Conservation (phyloP, 176 grass and related monocot genomes). For the Musa acuminata region DNA sequence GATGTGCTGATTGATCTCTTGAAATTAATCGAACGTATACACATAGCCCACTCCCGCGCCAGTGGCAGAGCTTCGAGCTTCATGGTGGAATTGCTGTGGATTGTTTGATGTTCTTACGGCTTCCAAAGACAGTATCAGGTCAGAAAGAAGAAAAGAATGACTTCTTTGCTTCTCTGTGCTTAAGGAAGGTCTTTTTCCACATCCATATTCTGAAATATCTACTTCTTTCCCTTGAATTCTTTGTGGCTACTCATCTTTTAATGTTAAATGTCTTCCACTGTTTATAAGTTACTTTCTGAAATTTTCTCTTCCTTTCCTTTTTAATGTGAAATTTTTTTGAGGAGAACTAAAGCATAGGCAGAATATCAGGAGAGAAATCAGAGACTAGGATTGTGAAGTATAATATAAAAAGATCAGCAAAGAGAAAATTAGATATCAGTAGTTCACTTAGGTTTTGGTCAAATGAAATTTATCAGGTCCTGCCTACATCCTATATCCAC, state of each 20-base stretch:
- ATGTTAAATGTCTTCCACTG: neutral
- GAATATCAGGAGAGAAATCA: neutral
- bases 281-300: neutral
- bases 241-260: neutral
- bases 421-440: neutral
- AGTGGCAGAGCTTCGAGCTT: neutral
- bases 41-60: neutral
- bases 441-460: neutral
- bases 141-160: neutral
- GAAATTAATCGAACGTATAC: neutral
- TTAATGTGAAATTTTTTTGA: neutral
- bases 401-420: neutral
- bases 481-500: neutral
- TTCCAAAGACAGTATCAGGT: constrained; percentile 6
- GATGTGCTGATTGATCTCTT: neutral
- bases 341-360: neutral
- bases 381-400: neutral
- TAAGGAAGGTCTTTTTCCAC: neutral
- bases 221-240: neutral
- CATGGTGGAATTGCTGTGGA: constrained; percentile 12
- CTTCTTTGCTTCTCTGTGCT: neutral
- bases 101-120: constrained; percentile 1
- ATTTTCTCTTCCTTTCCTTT: neutral
- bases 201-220: neutral
- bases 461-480: neutral